Evolutionary conservation across 805 yeast species (phyloP).

Genomic region (Pichia eremophila): DNA sequence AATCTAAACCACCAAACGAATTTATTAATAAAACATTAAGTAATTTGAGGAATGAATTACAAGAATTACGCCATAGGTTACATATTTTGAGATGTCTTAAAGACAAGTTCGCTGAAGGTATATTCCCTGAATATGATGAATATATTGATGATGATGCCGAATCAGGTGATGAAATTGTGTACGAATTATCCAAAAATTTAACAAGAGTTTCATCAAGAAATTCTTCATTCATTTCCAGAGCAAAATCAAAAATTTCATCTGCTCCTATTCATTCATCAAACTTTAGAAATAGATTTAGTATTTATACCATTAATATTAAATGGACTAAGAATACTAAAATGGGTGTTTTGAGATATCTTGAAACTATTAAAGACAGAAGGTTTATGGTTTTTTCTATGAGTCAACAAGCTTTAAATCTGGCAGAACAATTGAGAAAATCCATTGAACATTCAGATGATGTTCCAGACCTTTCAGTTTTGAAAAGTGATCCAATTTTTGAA

Average conservation of each 20-base stretch:
- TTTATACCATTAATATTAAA: slow-evolving; percentile 64
- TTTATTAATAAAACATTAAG: slow-evolving; percentile 9
- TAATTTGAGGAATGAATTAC: slow-evolving; percentile 19
- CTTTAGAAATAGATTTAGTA: slow-evolving; percentile 54
- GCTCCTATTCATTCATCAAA: slow-evolving; percentile 26
- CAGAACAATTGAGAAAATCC: slow-evolving; percentile 16
- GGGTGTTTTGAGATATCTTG: slow-evolving; percentile 47
- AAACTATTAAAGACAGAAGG: slow-evolving; percentile 19
- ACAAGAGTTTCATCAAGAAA: slow-evolving; percentile 10
- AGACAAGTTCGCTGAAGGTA: slow-evolving; percentile 19
- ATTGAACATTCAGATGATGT: neutral
- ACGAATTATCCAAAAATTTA: slow-evolving; percentile 7
- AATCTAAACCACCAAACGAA: slow-evolving; percentile 5
- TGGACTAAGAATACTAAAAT: slow-evolving; percentile 71
- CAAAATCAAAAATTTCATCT: slow-evolving; percentile 12
- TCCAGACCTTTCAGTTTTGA: slow-evolving; percentile 5
- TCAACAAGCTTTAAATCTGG: slow-evolving; percentile 23
- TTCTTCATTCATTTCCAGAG: slow-evolving; percentile 12
- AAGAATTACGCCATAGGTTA: slow-evolving; percentile 25
- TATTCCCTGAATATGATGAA: slow-evolving; percentile 20
- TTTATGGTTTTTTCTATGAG: slow-evolving; percentile 23
- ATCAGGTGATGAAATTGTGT: slow-evolving; percentile 15
- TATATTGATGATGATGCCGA: slow-evolving; percentile 15
- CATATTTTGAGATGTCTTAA: slow-evolving; percentile 17
- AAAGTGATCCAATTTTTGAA: slow-evolving; percentile 8